Evolutionary conservation across 176 grass and related monocot genomes (phyloP).

Genomic region (Dactylis glomerata): DNA sequence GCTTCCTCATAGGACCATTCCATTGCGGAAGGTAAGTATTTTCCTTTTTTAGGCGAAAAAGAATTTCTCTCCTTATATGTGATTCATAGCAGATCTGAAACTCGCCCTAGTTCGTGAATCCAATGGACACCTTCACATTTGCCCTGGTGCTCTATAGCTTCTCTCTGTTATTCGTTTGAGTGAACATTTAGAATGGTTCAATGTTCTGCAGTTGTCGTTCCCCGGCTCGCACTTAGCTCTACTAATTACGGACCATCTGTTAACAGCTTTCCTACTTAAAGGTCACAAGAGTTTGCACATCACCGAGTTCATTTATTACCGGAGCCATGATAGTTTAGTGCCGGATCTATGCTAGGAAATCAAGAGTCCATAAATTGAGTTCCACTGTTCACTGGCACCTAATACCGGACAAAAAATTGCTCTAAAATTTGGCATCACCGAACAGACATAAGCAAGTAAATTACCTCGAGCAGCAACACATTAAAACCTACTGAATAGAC

Average conservation of each 20-base stretch:
- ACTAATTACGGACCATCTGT: neutral
- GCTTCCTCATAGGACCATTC: neutral
- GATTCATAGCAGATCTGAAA: neutral
- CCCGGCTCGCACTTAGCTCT: neutral
- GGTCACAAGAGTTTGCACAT: neutral
- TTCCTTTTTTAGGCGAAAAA: neutral
- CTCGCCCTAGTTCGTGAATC: neutral
- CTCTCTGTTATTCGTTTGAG: neutral
- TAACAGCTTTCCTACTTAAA: neutral
- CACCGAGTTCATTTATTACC: constrained; percentile 21
- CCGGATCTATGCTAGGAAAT: constrained; percentile 20
- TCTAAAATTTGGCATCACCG: constrained; percentile 3
- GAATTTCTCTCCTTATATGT: neutral
- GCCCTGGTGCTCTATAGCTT: neutral
- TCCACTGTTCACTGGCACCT: constrained; percentile 7
- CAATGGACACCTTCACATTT: neutral
- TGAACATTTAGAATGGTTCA: neutral
- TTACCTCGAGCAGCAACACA: neutral
- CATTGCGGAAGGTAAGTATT: neutral
- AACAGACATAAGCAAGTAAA: neutral
- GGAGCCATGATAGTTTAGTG: neutral
- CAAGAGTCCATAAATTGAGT: constrained; percentile 23
- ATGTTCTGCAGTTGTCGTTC: neutral
- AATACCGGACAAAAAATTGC: neutral
- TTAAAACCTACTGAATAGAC: constrained; percentile 17